These are phyloP conservation scores for Sugiyamaella lignohabitans DNA, from an alignment of 805 yeast genomes.

Conservation along the genomic window DNA sequence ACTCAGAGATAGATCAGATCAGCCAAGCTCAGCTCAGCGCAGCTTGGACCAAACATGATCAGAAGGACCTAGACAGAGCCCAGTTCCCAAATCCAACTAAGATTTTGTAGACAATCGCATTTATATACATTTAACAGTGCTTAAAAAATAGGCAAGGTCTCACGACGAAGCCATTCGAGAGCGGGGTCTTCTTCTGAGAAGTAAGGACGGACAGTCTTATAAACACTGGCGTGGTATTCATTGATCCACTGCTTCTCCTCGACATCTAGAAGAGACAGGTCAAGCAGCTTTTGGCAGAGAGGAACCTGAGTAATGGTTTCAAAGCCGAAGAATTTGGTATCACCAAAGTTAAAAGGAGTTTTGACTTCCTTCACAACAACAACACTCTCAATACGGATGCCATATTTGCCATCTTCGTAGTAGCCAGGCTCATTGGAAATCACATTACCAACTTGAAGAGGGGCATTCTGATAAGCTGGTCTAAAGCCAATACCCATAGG, in stretches of 20 bases:
- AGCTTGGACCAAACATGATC: too few species aligned
- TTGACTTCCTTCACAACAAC: slow-evolving; percentile 46
- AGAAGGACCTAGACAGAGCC: neutral
- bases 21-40: too few species aligned
- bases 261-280: slow-evolving; percentile 44
- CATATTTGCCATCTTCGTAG: slow-evolving; percentile 84
- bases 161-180: slow-evolving; percentile 63
- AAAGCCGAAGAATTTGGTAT: slow-evolving; percentile 55
- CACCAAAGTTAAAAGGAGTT: slow-evolving; percentile 44
- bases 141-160: slow-evolving; percentile 40
- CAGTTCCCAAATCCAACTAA: too few species aligned
- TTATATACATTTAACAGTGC: too few species aligned
- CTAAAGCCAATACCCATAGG: slow-evolving; percentile 75
- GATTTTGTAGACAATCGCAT: too few species aligned
- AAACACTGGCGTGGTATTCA: slow-evolving; percentile 52
- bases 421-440: slow-evolving; percentile 93
- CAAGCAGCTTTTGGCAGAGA: slow-evolving; percentile 70
- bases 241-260: slow-evolving; percentile 69
- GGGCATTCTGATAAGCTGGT: slow-evolving; percentile 42
- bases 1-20: too few species aligned
- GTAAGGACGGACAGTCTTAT: slow-evolving; percentile 44
- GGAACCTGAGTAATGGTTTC: slow-evolving; percentile 84
- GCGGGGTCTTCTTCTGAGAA: slow-evolving; percentile 57
- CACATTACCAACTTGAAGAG: slow-evolving; percentile 60
- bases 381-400: slow-evolving; percentile 85